Conservation (phyloP, 2,329 filamentous ascomycete genomes). For the Talaromyces sp. region DNA sequence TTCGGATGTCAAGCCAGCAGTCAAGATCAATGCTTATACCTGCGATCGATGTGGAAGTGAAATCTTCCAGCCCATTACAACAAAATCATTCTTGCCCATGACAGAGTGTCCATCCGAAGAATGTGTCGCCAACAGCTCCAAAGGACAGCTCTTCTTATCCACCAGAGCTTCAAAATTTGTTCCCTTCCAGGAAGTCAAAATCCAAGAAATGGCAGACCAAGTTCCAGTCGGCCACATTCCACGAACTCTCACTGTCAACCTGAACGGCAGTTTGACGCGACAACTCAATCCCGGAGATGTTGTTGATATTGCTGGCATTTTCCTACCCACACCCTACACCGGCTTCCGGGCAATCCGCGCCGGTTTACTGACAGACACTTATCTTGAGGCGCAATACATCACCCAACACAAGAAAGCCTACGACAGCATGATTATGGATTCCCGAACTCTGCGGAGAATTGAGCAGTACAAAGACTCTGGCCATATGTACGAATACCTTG, state of each 20-base stretch:
- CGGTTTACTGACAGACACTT: constrained; percentile 94
- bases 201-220: constrained; percentile 98
- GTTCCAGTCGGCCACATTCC: constrained; percentile 97
- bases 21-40: constrained; percentile 97
- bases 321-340: constrained; percentile 96
- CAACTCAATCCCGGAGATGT: constrained; percentile 91
- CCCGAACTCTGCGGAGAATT: constrained; percentile 73
- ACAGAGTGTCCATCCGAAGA: constrained; percentile 83
- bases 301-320: constrained; percentile 89
- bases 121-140: constrained; percentile 83
- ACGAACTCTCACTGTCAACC: constrained; percentile 80
- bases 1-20: constrained; percentile 93
- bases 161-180: constrained; percentile 96
- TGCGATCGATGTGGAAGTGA: constrained; percentile 95
- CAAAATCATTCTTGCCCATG: constrained; percentile 85
- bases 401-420: constrained; percentile 98
- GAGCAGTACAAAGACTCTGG: constrained; percentile 78
- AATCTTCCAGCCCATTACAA: constrained; percentile 91
- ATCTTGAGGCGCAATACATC: constrained; percentile 88
- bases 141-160: constrained; percentile 87
- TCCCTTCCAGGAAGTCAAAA: constrained; percentile 96
- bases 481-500: constrained; percentile 91
- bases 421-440: constrained; percentile 81
- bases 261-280: constrained; percentile 78
- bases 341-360: constrained; percentile 96